Percentiles rank a stretch among this genome's conserved stretches.
phyloP scores from a whole-genome alignment of 352 stramenopile species.

The Globisporangium rhizosaccharum region DNA sequence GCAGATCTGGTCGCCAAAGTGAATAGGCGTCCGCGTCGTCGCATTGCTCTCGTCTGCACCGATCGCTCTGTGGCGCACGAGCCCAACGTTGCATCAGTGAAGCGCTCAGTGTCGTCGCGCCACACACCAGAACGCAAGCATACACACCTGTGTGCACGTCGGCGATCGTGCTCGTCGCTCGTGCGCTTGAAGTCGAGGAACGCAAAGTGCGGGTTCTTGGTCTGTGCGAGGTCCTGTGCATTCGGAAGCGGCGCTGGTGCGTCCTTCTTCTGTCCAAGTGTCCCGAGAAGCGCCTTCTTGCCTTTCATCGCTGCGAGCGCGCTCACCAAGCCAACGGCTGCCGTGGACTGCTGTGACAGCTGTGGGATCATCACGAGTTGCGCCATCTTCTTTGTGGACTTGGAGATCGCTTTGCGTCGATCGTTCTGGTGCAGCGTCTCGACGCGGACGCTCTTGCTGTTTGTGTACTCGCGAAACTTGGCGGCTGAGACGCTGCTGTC shows the following conservation, averaged over 20 bases:
- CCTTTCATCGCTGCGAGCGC: conserved; percentile 26
- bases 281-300: conserved; percentile 20
- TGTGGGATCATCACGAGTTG: conserved; percentile 22
- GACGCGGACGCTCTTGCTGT: conserved; percentile 32
- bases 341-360: conserved; percentile 8
- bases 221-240: conserved; percentile 5
- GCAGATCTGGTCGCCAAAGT: conserved; percentile 59
- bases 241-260: neutral
- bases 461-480: conserved; percentile 43
- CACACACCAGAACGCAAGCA: neutral
- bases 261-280: conserved; percentile 10
- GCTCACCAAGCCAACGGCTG: conserved; percentile 13
- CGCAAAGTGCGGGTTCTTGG: conserved; percentile 56
- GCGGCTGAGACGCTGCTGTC: conserved; percentile 7
- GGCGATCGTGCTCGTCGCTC: neutral
- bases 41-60: conserved; percentile 41
- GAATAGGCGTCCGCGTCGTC: conserved; percentile 35
- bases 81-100: neutral
- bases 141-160: conserved; percentile 16
- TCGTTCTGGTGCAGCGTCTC: conserved; percentile 33
- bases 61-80: conserved; percentile 15
- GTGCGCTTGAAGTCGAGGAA: conserved; percentile 50
- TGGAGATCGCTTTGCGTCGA: conserved; percentile 33
- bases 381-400: conserved; percentile 22
- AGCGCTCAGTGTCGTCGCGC: neutral